Evolutionary conservation across 192 early-diverging fungal species (phyloP), one percentile per base, ranked within the genome.

Genomic region (Coemansia sp.): DNA sequence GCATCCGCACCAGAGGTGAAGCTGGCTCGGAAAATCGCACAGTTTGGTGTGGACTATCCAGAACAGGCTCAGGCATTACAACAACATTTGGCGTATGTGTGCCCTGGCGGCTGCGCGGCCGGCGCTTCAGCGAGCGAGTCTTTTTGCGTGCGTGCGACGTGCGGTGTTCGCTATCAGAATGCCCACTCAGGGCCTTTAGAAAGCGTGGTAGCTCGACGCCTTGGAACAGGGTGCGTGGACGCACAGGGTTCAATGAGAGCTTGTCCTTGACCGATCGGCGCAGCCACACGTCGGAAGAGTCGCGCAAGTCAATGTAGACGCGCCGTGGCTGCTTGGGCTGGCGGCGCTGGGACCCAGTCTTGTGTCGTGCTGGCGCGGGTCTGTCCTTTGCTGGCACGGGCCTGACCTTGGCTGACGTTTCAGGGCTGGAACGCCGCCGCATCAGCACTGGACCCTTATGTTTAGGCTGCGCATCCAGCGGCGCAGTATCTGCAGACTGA

Each of bases 161-260:
- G 14, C 12, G 62, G 5, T 23, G 6, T 38, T 39, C 27, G 21
- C 25, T 21, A 47, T 56, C 59, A 8, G n/a, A 24, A 15, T 58
- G 23, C n/a, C 51, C 41, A 11, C 47, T 58, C 23, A 77, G 38
- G 3, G 49, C 19, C 12, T 58, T 32, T 15, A 68, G 22, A 35
- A 77, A 57, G 39, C 60, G 65, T 21, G 75, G 66, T 8, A 58
- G 37, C 25, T 66, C 56, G 19, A 59, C 47, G 48, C 62, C 62
- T 12, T 56, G 58, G 22, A 64, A 24, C 11, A 70, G 25, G 48
- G 24, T n/a, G 19, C 49, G 43, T 50, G 29, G 60, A 52, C 49
- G 50, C 23, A 38, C 58, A 22, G 37, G 21, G 37, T 24, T 51
- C 39, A 41, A 50, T 11, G 66, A 68, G 12, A 58, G 38, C 41